Base-by-base conservation (phyloP, 495 filamentous ascomycete genomes). In the Pyronema omphalodes region DNA sequence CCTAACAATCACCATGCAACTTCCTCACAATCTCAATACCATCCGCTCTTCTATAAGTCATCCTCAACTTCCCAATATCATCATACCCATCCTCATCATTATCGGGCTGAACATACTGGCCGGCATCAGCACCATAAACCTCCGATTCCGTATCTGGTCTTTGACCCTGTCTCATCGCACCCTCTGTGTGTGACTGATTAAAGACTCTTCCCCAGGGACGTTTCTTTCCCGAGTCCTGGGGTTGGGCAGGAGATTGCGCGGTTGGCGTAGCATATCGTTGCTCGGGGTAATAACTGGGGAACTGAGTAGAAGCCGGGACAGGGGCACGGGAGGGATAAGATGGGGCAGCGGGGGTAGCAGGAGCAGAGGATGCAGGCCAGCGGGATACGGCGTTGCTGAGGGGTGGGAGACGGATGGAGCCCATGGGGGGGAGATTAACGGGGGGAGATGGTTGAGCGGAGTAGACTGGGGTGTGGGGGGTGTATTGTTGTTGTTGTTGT, bases 11-110 rank as follows among this genome's bases (percentile, higher is more conserved):
- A 14, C 60, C 61, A n/a, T 56, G 59, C 17, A 66, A 51, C 34
- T 58, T 66, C 17, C 62, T 50, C 3, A 62, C 59, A 62, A 66
- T 65, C 59, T 66, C 62, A 7, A 65, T 62, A 48, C 63, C 63
- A 54, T 66, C 63, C 15, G 63, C 63, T 34, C 63, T 55, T 19
- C 63, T 56, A 35, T 66, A 66, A 3, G 55, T 65, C 63, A 66
- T 66, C 52, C 60, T 65, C 44, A 65, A 23, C 37, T 62, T 62
- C 18, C 36, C 36, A 29, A 54, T 4, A 37, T 46, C 52, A 46
- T 65, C 61, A 51, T 61, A 65, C 6, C 56, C 56, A 56, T 66
- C 62, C 9, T 64, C 62, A 18, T 64, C 61, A 4, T 40, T 35
- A 23, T 37, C 40, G n/a, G 14, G 18, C 2, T n/a, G 51, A 35